Evolutionary conservation across 306 rosid genomes (phyloP), one percentile per base, ranked within the genome.

Genomic region (Acmispon strigosus): DNA sequence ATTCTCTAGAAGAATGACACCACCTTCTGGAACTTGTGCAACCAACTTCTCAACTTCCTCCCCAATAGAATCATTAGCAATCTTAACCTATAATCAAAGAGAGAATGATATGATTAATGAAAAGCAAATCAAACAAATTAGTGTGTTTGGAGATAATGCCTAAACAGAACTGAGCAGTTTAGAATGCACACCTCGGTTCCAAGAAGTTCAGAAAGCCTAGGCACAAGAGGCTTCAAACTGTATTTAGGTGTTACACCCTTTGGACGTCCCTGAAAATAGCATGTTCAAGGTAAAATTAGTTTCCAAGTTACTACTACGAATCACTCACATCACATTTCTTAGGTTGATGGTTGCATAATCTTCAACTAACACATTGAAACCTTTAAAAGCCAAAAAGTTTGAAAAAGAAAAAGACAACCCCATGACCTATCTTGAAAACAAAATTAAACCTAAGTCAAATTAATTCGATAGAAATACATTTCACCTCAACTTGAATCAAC

Each of bases 181-280:
- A 73, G 64, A 63, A 19, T 41, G 10, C 82, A 76, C 1, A 88
- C 97, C 86, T 90, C 88, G 7, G 60, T 42, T 78, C 85, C 96
- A 60, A 93, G 89, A 54, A 90, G 96, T 81, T 90, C 90, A 78
- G 98, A 86, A 6, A 93, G 80, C 69, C 96, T 86, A 53, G 92
- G 93, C 64, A 93, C 96, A 39, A 93, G 93, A 47, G 98, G 97
- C 83, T 88, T 93, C 86, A 93, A 83, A 58, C 98, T 90, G 86
- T 85, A 93, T 39, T 90, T 93, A 39, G 98, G 97, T 8, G 97
- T 93, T 13, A 88, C 97, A 72, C 98, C 98, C 80, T 93, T 93
- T 24, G 98, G 98, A 55, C 98, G 97, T 24, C 98, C 98, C 98
- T 93, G 85, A 48, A 86, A 75, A 63, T 56, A 81, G 5, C 70